These are phyloP conservation scores for Amanita molliuscula DNA, from an alignment of 768 basidiomycete genomes.

Conservation along the genomic window DNA sequence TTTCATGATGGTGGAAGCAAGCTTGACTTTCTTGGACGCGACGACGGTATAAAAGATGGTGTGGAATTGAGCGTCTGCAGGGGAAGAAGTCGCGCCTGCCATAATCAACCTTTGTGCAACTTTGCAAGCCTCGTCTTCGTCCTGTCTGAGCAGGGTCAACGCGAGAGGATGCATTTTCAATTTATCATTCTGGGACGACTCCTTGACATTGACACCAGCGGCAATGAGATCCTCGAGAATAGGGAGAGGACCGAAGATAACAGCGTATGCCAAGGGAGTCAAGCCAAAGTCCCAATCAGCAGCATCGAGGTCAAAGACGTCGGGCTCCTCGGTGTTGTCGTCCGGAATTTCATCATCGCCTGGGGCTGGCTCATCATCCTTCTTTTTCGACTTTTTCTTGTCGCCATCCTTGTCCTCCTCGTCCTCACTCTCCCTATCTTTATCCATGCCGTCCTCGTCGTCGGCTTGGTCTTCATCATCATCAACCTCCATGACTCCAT, in stretches of 20 bases:
- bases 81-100: conserved; percentile 31
- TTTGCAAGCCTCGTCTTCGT: conserved; percentile 28
- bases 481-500: conserved; percentile 23
- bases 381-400: conserved; percentile 5
- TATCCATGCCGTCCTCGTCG: conserved; percentile 15
- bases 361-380: conserved; percentile 11
- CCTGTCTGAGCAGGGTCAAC: conserved; percentile 27
- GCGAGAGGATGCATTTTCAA: conserved; percentile 26
- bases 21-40: conserved; percentile 21
- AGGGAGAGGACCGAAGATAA: conserved; percentile 32
- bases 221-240: conserved; percentile 36
- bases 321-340: conserved; percentile 37
- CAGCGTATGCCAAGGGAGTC: conserved; percentile 40
- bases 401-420: conserved; percentile 14
- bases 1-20: conserved; percentile 29
- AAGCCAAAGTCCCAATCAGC: conserved; percentile 52
- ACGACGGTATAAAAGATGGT: conserved; percentile 36
- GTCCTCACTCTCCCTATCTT: conserved; percentile 16
- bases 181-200: conserved; percentile 19
- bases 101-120: conserved; percentile 30
- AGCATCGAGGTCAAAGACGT: conserved; percentile 43
- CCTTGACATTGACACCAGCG: conserved; percentile 35
- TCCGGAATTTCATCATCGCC: conserved; percentile 31
- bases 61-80: conserved; percentile 23
- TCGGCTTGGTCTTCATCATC: conserved; percentile 21